phyloP scores from a whole-genome alignment of 2,329 filamentous ascomycete genomes.

The Rutstroemia sydowiana region DNA sequence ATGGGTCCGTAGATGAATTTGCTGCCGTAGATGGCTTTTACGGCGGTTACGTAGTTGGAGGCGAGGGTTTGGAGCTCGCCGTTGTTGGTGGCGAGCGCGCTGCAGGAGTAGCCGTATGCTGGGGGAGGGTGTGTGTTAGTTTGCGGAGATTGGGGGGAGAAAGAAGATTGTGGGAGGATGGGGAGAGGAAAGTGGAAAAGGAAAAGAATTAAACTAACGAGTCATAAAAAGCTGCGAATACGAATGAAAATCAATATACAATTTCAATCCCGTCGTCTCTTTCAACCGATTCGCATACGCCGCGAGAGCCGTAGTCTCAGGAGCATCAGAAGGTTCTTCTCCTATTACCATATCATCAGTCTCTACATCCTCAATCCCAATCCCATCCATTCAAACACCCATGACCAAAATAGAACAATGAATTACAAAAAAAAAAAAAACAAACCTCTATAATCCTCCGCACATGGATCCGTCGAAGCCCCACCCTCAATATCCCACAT shows the following conservation, averaged over 20 bases:
- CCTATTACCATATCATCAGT: too few species aligned
- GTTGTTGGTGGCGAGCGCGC: conserved; percentile 38
- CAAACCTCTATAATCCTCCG: conserved; percentile 38
- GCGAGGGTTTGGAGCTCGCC: conserved; percentile 43
- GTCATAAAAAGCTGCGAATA: conserved; percentile 54
- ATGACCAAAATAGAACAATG: not conserved
- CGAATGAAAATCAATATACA: conserved; percentile 59
- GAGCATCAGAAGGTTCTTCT: conserved; percentile 36
- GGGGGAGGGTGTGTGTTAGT: not conserved
- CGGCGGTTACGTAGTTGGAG: conserved; percentile 41
- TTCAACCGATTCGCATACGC: conserved; percentile 39
- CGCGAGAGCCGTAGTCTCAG: conserved; percentile 45
- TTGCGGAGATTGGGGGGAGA: too few species aligned
- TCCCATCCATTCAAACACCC: too few species aligned
- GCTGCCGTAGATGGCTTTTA: conserved; percentile 46
- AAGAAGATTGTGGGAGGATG: too few species aligned
- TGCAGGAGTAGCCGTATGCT: conserved; percentile 54
- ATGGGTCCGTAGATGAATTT: conserved; percentile 38
- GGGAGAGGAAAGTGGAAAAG: not conserved
- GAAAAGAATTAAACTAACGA: conserved; percentile 21
- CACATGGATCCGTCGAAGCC: conserved; percentile 45
- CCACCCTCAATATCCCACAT: conserved; percentile 41
- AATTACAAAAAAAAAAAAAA: too few species aligned
- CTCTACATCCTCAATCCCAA: too few species aligned
- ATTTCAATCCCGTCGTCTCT: conserved; percentile 42